These are phyloP conservation scores for Heliosperma pusillum DNA, from an alignment of 148 eudicot species.

Conservation along the genomic window DNA sequence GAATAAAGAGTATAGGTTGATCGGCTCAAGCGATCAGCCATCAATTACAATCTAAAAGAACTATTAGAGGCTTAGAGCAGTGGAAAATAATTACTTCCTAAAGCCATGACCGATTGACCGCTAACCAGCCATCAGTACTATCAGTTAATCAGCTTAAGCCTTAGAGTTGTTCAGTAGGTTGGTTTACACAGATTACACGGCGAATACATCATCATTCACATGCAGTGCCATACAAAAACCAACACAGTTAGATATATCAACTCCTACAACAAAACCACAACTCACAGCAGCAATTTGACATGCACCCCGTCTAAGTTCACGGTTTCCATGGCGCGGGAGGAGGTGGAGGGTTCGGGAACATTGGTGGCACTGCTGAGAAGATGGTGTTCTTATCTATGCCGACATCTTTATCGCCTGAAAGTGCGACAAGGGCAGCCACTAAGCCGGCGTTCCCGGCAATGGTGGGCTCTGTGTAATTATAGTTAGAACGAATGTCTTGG, in stretches of 20 bases:
- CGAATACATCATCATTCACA: not conserved
- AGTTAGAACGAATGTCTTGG: slow-evolving; percentile 71
- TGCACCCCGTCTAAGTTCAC: no score
- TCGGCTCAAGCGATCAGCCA: not conserved
- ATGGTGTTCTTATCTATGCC: slow-evolving; percentile 85
- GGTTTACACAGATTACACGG: not conserved
- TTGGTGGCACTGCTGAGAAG: slow-evolving; percentile 84
- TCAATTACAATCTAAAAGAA: not conserved
- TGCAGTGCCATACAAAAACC: not conserved
- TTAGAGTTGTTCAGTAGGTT: not conserved
- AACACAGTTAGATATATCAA: not conserved
- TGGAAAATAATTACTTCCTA: not conserved
- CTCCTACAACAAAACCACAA: not conserved
- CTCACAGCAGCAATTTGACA: no score
- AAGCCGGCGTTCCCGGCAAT: slow-evolving; percentile 89
- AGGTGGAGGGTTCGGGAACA: slow-evolving; percentile 89
- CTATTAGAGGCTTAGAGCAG: not conserved
- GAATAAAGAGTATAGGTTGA: not conserved
- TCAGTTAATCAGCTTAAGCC: not conserved
- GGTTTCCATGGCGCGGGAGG: slow-evolving; percentile 96
- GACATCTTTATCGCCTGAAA: slow-evolving; percentile 51
- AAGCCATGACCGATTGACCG: not conserved
- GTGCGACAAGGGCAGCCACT: slow-evolving; percentile 80
- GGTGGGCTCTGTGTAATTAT: slow-evolving; percentile 92
- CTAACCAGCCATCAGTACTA: not conserved